phyloP scores from a whole-genome alignment of 2,329 filamentous ascomycete species.

The Calonectria pseudoturangicola region DNA sequence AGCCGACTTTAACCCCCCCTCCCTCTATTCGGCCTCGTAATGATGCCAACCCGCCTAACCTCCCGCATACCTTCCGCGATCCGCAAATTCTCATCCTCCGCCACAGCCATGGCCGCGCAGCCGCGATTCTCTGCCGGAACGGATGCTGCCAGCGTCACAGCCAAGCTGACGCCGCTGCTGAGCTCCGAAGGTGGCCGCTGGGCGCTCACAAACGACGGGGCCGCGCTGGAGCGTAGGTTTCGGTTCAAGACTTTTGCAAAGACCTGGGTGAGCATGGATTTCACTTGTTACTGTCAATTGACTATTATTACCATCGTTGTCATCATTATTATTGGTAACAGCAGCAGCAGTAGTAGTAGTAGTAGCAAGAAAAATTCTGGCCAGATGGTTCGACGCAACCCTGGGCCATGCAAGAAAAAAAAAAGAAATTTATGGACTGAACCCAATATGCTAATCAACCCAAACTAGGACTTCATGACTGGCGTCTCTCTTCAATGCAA shows the following conservation, averaged over 20 bases:
- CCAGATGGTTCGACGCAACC: no score
- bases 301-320: no score
- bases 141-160: slow-evolving; percentile 61
- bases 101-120: slow-evolving; percentile 52
- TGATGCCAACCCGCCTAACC: slow-evolving; percentile 41
- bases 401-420: neutral
- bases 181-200: slow-evolving; percentile 66
- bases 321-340: no score
- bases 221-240: slow-evolving; percentile 76
- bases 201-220: slow-evolving; percentile 69
- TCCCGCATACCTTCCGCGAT: slow-evolving; percentile 38
- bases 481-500: slow-evolving; percentile 81
- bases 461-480: slow-evolving; percentile 83
- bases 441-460: slow-evolving; percentile 21
- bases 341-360: no score
- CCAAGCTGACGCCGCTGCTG: slow-evolving; percentile 64
- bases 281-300: no score
- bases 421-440: neutral
- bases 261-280: slow-evolving; percentile 73
- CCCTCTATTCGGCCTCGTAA: slow-evolving; percentile 25
- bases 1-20: slow-evolving; percentile 12
- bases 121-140: slow-evolving; percentile 68
- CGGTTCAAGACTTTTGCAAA: slow-evolving; percentile 80
- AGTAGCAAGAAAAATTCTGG: no score
- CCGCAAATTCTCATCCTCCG: slow-evolving; percentile 41